These are phyloP conservation scores for Maudiozyma barnettii DNA, from an alignment of 805 yeast genomes.

Conservation along the genomic window DNA sequence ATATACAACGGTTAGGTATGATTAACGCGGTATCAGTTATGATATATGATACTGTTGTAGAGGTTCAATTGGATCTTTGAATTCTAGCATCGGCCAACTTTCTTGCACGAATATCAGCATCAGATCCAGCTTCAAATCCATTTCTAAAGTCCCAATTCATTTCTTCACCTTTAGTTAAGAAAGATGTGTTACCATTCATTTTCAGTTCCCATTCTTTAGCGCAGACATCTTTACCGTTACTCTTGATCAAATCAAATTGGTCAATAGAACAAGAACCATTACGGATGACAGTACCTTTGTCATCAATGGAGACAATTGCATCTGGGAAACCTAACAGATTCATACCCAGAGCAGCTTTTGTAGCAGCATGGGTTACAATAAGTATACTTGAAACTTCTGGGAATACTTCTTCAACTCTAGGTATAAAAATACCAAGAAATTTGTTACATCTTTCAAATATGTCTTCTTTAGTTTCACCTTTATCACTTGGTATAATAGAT, in stretches of 20 bases:
- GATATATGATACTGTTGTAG: too few relatives aligned
- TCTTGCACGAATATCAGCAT: constrained; percentile 66
- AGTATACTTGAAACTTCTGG: constrained; percentile 57
- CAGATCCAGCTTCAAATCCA: constrained; percentile 81
- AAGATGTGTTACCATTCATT: constrained; percentile 67
- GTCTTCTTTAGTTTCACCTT: constrained; percentile 69
- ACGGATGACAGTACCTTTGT: constrained; percentile 41
- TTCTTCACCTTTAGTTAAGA: constrained; percentile 72
- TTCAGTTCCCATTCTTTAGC: constrained; percentile 46
- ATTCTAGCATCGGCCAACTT: constrained; percentile 6
- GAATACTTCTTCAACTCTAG: constrained; percentile 43
- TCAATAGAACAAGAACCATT: constrained; percentile 86
- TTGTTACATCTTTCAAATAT: constrained; percentile 50
- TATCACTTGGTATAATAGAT: constrained; percentile 47
- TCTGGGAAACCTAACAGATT: constrained; percentile 47
- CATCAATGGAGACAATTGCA: constrained; percentile 45
- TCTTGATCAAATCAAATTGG: constrained; percentile 35
- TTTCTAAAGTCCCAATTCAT: constrained; percentile 88
- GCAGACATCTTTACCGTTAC: constrained; percentile 9
- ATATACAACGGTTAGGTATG: too few relatives aligned
- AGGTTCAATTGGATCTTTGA: not conserved
- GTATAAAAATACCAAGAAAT: constrained; percentile 51
- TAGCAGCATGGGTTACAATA: constrained; percentile 86
- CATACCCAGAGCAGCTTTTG: constrained; percentile 84
- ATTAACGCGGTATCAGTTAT: too few relatives aligned